These are phyloP conservation scores for Helotiales sp. DNA, from an alignment of 2,329 filamentous ascomycete genomes.

Conservation along the genomic window DNA sequence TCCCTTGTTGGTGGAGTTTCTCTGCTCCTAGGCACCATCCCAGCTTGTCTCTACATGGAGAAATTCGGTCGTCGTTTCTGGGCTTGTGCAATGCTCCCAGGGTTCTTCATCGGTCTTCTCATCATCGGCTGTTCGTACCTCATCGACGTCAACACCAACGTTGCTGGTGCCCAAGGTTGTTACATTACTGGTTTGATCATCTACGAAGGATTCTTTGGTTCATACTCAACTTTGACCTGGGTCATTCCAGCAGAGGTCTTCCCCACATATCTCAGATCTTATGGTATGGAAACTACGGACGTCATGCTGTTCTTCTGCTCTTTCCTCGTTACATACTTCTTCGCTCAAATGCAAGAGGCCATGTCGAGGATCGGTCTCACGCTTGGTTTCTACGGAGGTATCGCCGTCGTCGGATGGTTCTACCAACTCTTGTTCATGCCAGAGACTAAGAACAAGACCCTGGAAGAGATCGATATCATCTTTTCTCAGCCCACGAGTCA, in stretches of 20 bases:
- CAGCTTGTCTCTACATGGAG: constrained; percentile 71
- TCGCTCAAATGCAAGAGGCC: constrained; percentile 66
- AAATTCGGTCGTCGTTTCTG: constrained; percentile 72
- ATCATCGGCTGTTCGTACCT: constrained; percentile 66
- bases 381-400: constrained; percentile 73
- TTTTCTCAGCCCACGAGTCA: constrained; percentile 64
- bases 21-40: constrained; percentile 66
- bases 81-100: constrained; percentile 70
- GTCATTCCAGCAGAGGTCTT: constrained; percentile 69
- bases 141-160: constrained; percentile 47
- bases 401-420: constrained; percentile 68
- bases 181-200: constrained; percentile 68
- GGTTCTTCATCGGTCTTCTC: constrained; percentile 69
- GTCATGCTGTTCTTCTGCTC: constrained; percentile 69
- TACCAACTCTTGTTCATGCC: constrained; percentile 77
- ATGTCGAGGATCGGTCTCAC: constrained; percentile 66
- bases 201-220: constrained; percentile 70
- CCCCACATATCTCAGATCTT: constrained; percentile 69
- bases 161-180: constrained; percentile 52
- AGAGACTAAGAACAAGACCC: constrained; percentile 65
- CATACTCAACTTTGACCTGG: constrained; percentile 65
- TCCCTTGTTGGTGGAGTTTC: constrained; percentile 70
- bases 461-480: constrained; percentile 71
- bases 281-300: constrained; percentile 72
- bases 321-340: constrained; percentile 77